Evolutionary conservation across 352 stramenopile species (phyloP), one percentile per base, ranked within the genome.

Genomic region (Phytopythium helicoides): DNA sequence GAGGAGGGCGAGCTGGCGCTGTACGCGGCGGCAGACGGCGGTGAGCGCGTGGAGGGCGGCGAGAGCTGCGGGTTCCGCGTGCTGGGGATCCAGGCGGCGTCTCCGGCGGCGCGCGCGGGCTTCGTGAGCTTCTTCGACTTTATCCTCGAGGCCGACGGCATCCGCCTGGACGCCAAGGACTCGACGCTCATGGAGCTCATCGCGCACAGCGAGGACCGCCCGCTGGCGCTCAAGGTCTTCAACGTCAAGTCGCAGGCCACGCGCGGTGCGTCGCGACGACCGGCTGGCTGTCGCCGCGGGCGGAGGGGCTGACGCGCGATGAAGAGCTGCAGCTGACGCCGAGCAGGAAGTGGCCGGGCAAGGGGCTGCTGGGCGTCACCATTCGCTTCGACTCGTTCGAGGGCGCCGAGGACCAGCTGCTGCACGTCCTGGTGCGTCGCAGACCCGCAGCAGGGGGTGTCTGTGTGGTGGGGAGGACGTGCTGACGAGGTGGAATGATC

Each of bases 61-160:
- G 73, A 92, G 37, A 78, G 61, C 66, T 81, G 65, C 48, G 96
- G 95, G 36, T 99, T 98, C 69, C 90, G 96, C 33, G 93, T 99
- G 25, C 61, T 99, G 26, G 96, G 95, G 21, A 97, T 99, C 37
- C 96, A 99, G 76, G 91, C 97, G 33, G 81, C 97, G 55, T 97
- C 84, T 38, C 96, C 96, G 2, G 94, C 96, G 9, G 81, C 82
- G 16, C 64, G 72, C 18, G 94, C 93, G 19, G 95, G 96, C 39
- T 92, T 99, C 34, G 95, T 99, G 31, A 95, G 78, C 55, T 99
- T 99, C 68, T 97, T 99, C 54, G 96, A 99, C 76, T 99, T 99
- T 71, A 96, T 99, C 54, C 81, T 99, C 18, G 92, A 92, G 23
- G 92, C 86, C 44, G 97, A 98, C 56, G 64, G 69, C 71, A 87